Evolutionary conservation across 2,329 filamentous ascomycete species (phyloP).

Genomic region (Karstenula rhodostoma): DNA sequence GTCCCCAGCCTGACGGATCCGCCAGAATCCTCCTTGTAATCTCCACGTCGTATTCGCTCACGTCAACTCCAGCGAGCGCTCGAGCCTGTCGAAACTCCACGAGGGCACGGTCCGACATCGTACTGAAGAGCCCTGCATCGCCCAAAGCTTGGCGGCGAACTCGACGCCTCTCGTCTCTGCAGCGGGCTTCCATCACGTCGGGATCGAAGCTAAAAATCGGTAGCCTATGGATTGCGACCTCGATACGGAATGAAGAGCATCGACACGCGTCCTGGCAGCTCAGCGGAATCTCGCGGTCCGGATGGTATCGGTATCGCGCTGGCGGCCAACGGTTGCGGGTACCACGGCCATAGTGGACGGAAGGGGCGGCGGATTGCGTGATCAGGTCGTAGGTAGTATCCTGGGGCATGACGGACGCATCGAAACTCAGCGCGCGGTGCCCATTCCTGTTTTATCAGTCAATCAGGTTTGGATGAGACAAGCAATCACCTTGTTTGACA

Average conservation of each 20-base stretch:
- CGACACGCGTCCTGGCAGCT: conserved; percentile 3
- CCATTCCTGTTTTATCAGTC: neutral
- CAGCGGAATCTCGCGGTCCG: conserved; percentile 6
- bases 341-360: neutral
- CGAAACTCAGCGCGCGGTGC: neutral
- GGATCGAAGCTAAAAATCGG: neutral
- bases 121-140: neutral
- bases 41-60: conserved; percentile 15
- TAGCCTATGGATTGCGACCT: neutral
- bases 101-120: conserved; percentile 7
- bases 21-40: conserved; percentile 17
- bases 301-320: neutral
- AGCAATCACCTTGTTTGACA: neutral
- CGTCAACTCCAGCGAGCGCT: conserved; percentile 15
- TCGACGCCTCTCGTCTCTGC: neutral
- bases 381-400: neutral
- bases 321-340: neutral
- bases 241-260: neutral
- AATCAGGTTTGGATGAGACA: neutral
- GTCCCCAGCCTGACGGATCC: conserved; percentile 19
- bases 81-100: conserved; percentile 22
- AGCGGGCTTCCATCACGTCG: neutral
- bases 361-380: neutral
- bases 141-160: neutral
- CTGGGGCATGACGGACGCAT: neutral